Conservation (phyloP, 306 rosid species). For the Macrotyloma uniflorum region DNA sequence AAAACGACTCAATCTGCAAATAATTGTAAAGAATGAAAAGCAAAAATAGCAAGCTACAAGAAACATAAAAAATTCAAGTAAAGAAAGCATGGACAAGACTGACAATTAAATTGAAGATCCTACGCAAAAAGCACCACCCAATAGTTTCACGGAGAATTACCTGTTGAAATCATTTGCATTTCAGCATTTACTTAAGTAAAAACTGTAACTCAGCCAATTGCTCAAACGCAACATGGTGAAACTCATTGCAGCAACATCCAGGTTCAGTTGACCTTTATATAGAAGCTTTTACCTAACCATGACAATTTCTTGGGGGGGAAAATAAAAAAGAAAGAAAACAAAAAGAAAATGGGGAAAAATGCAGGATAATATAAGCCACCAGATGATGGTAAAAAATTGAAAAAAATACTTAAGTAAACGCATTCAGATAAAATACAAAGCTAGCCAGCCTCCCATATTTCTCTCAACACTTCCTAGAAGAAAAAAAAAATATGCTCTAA, state of each 20-base stretch:
- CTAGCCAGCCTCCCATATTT: constrained; percentile 44
- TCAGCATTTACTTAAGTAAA: constrained; percentile 66
- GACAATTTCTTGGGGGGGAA: constrained; percentile 47
- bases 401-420: constrained; percentile 36
- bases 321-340: not conserved
- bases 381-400: constrained; percentile 45
- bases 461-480: constrained; percentile 46
- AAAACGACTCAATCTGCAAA: constrained; percentile 31
- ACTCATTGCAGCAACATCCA: constrained; percentile 80
- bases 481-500: constrained; percentile 53
- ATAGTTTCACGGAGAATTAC: constrained; percentile 64
- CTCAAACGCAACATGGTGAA: constrained; percentile 71
- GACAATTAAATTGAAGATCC: constrained; percentile 27
- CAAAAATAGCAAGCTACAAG: constrained; percentile 9
- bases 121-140: constrained; percentile 45
- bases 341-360: constrained; percentile 29
- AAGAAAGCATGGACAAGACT: constrained; percentile 15
- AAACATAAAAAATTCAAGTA: constrained; percentile 5
- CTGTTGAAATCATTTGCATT: constrained; percentile 65
- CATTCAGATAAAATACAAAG: constrained; percentile 40
- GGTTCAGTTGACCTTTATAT: constrained; percentile 67
- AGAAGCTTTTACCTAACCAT: constrained; percentile 81
- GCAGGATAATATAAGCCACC: constrained; percentile 65
- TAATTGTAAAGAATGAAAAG: constrained; percentile 17
- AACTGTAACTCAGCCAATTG: constrained; percentile 62